Conservation (phyloP, 1,139 yeast genomes). For the Saccharomyces hybrid region DNA sequence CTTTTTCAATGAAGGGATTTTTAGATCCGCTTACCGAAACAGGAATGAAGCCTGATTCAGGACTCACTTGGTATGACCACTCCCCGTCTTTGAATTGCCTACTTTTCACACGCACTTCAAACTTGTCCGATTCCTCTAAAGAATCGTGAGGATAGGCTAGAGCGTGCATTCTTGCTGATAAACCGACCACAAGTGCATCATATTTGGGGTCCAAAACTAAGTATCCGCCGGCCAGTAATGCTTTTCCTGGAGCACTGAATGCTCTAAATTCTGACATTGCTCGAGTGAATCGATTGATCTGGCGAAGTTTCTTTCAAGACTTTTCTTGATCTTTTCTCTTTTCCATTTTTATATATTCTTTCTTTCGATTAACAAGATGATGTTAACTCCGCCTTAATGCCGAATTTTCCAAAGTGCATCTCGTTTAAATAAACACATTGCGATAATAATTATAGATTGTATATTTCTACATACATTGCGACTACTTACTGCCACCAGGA, state of each 20-base stretch:
- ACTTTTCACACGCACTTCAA: constrained; percentile 44
- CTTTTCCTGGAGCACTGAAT: constrained; percentile 94
- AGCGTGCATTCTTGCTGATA: constrained; percentile 87
- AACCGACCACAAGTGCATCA: constrained; percentile 74
- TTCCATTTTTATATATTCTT: not conserved
- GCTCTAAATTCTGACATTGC: constrained; percentile 18
- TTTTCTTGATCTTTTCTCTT: not conserved
- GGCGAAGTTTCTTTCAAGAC: not conserved
- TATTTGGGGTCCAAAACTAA: constrained; percentile 74
- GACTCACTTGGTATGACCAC: constrained; percentile 50
- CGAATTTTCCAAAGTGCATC: not conserved
- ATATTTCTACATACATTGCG: not conserved
- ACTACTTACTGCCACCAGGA: not conserved
- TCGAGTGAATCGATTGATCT: constrained; percentile 3
- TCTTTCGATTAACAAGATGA: not conserved
- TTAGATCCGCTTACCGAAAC: constrained; percentile 31
- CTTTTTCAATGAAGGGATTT: constrained; percentile 75
- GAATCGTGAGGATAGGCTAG: constrained; percentile 33
- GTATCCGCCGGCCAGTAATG: constrained; percentile 89
- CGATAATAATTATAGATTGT: not conserved
- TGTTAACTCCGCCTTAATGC: not conserved
- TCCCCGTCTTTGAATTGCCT: constrained; percentile 72
- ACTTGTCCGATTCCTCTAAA: not conserved
- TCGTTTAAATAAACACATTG: not conserved
- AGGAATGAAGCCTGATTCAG: constrained; percentile 13